Conservation (phyloP, 805 yeast species). For the Candida nanaspora region DNA sequence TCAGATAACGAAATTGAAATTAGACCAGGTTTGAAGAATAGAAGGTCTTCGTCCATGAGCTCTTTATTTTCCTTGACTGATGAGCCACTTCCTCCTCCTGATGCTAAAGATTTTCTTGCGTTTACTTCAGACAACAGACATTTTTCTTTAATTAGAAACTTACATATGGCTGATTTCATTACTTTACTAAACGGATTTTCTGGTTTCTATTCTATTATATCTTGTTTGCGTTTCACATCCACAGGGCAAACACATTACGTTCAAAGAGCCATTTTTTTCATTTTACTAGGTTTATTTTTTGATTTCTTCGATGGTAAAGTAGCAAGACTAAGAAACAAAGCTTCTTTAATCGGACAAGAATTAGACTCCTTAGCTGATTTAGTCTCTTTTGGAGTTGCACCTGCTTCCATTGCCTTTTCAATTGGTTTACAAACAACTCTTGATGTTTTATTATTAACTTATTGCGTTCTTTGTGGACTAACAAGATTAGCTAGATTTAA, state of each 20-base stretch:
- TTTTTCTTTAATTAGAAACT: conserved; percentile 74
- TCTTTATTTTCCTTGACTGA: conserved; percentile 43
- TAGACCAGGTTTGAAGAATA: conserved; percentile 6
- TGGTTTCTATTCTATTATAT: conserved; percentile 85
- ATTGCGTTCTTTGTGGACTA: conserved; percentile 88
- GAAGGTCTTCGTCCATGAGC: conserved; percentile 26
- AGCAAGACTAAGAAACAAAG: conserved; percentile 87
- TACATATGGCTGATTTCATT: conserved; percentile 94
- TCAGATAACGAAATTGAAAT: conserved; percentile 13
- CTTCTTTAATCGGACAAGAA: conserved; percentile 95
- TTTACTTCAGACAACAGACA: conserved; percentile 82
- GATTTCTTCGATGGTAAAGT: conserved; percentile 97
- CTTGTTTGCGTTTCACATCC: conserved; percentile 73
- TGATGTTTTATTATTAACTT: conserved; percentile 70
- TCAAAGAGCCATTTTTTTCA: conserved; percentile 83
- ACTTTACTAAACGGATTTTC: conserved; percentile 91
- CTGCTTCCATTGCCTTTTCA: conserved; percentile 87
- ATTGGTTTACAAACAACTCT: conserved; percentile 82
- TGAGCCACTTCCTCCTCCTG: conserved; percentile 70
- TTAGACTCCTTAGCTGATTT: conserved; percentile 94
- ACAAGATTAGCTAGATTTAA: conserved; percentile 93
- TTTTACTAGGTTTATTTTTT: conserved; percentile 86
- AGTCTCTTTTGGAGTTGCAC: conserved; percentile 91
- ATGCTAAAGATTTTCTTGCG: conserved; percentile 65
- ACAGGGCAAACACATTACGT: conserved; percentile 64